Conservation (phyloP, 2,329 filamentous ascomycete species). For the Ceratocystis lukuohia region DNA sequence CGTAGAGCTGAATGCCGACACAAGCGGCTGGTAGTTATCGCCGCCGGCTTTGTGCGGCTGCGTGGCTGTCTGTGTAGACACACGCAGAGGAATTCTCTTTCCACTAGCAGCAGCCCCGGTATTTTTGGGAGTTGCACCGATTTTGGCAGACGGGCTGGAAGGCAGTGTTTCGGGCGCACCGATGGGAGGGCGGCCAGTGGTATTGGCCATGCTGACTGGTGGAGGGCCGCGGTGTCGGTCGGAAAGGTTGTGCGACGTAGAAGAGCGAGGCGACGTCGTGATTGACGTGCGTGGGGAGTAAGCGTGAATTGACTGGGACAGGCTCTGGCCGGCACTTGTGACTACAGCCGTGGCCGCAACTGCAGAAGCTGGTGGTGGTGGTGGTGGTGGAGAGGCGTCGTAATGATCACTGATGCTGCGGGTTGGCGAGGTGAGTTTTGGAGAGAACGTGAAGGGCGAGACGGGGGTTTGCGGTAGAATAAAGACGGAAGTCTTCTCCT, state of each 20-base stretch:
- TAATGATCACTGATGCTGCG: not conserved
- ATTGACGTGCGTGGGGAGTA: not conserved
- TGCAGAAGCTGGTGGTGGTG: not conserved
- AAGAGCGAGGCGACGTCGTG: not conserved
- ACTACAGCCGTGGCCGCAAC: not conserved
- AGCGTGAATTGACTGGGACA: not conserved
- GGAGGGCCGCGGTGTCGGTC: not conserved
- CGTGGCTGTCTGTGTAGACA: not conserved
- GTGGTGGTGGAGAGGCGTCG: not conserved
- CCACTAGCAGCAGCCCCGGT: not conserved
- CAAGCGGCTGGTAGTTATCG: conserved; percentile 10
- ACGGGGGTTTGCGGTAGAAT: conserved; percentile 31
- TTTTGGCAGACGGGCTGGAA: not conserved
- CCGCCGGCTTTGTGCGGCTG: not conserved
- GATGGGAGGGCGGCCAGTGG: not conserved
- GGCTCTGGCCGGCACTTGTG: not conserved
- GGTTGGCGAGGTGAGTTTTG: conserved; percentile 21
- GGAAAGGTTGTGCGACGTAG: not conserved
- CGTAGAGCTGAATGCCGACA: conserved; percentile 13
- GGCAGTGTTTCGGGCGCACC: conserved; percentile 5
- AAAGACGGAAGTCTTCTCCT: conserved; percentile 29
- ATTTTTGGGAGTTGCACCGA: not conserved
- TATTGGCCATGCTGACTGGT: conserved; percentile 2
- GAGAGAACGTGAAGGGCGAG: conserved; percentile 34
- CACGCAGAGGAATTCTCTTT: not conserved